Base-by-base conservation (phyloP, 169 alveolate species). In the Eimeria nieschulzi region DNA sequence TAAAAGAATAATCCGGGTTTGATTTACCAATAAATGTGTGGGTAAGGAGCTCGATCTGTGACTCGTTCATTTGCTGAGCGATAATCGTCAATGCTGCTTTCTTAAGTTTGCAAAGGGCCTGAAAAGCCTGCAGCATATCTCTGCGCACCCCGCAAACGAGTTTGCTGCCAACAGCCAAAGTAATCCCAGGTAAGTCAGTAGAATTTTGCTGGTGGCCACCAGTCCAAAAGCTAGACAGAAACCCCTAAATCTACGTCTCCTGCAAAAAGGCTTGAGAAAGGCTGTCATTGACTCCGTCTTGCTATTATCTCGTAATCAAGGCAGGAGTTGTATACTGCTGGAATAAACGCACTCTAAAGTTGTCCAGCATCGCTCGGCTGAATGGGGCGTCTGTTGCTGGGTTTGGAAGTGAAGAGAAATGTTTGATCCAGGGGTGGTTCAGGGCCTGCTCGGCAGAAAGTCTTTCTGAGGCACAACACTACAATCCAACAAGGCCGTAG, bases 341-440 rank as follows among this genome's bases (percentile, higher is more conserved):
- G 68, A 12, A 19, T 19, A 19, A 19, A 46, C 88, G 8, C 51
- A 91, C 94, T 73, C 91, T 82, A 71, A 91, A 91, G 55, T 82
- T 76, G 53, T 91, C 94, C 19, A 91, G 66, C 72, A 91, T 91
- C n/a, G 79, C 39, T 23, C 72, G 82, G 80, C 71, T 80, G 78
- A 91, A 54, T 2, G 94, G 94, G 9, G 87, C 80, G 83, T 92
- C 93, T 13, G 94, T 54, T 51, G 83, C 91, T 3, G 90, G 90
- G n/a, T 88, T 88, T 56, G 90, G 75, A 7, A 23, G 64, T 25
- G 91, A 23, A 9, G 94, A 87, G 51, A 53, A 83, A 83, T 95
- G 94, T 88, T 93, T 95, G 54, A 96, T 95, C 99, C 99, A 98
- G 33, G 96, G 97, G 90, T 98, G 99, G 92, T 97, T 96, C 68